Conservation (phyloP, 306 rosid species). For the Glycine soja region DNA sequence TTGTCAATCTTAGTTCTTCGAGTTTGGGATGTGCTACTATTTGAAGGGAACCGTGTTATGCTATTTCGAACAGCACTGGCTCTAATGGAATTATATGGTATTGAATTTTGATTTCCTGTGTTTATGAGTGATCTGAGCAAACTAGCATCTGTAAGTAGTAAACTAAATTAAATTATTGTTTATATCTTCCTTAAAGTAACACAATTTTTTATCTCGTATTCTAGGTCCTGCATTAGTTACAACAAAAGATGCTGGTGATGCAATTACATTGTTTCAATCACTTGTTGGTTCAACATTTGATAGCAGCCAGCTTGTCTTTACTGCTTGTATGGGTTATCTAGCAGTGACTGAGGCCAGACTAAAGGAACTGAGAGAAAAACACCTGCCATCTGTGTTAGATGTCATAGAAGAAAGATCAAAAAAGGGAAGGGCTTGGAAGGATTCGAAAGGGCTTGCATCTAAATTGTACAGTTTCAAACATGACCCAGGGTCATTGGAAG, state of each 20-base stretch:
- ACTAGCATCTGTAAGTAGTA: slow-evolving; percentile 25
- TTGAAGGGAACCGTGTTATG: slow-evolving; percentile 94
- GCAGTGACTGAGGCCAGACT: slow-evolving; percentile 79
- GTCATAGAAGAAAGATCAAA: slow-evolving; percentile 77
- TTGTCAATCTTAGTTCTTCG: slow-evolving; percentile 75
- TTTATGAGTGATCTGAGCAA: slow-evolving; percentile 24
- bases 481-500: slow-evolving; percentile 51
- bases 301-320: slow-evolving; percentile 93
- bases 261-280: slow-evolving; percentile 83
- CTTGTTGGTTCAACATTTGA: slow-evolving; percentile 92
- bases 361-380: slow-evolving; percentile 80
- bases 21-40: slow-evolving; percentile 95
- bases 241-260: slow-evolving; percentile 97
- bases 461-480: slow-evolving; percentile 91
- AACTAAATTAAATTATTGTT: slow-evolving; percentile 33
- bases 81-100: slow-evolving; percentile 95
- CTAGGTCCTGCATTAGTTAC: slow-evolving; percentile 83
- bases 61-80: slow-evolving; percentile 94
- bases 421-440: slow-evolving; percentile 74
- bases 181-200: slow-evolving; percentile 25
- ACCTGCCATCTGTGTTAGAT: slow-evolving; percentile 72
- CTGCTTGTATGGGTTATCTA: slow-evolving; percentile 93
- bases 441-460: slow-evolving; percentile 87
- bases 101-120: slow-evolving; percentile 33
- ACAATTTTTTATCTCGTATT: slow-evolving; percentile 35